These are phyloP conservation scores for Phytophthora multivora DNA, from an alignment of 352 stramenopile species.

Conservation along the genomic window DNA sequence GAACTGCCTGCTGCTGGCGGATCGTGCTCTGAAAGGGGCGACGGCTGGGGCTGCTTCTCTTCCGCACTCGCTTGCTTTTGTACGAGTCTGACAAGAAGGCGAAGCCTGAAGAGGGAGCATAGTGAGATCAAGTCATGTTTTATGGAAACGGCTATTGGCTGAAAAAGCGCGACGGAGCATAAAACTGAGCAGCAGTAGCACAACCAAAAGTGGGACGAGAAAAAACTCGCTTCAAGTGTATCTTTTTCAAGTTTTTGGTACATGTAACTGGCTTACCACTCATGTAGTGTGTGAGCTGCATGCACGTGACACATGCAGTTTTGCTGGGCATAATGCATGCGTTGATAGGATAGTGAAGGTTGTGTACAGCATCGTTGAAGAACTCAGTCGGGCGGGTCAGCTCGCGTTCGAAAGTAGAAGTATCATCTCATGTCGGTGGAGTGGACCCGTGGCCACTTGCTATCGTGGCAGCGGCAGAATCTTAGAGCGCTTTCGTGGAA, in stretches of 20 bases:
- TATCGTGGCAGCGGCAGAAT: no score
- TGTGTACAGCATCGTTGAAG: no score
- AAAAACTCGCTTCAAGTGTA: slow-evolving; percentile 6
- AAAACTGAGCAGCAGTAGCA: slow-evolving; percentile 3
- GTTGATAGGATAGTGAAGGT: no score
- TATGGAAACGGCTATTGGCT: slow-evolving; percentile 11
- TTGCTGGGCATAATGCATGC: no score
- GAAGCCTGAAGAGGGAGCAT: slow-evolving; percentile 8
- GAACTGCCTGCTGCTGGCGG: slow-evolving; percentile 1
- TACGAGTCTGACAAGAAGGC: slow-evolving; percentile 14
- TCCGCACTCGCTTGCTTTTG: slow-evolving; percentile 23
- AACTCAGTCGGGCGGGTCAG: no score
- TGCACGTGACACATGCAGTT: no score
- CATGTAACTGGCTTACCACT: no score
- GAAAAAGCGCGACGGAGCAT: slow-evolving; percentile 9
- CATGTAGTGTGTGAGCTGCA: no score
- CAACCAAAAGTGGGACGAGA: background rate
- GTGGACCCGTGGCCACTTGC: no score
- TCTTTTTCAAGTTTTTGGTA: background rate
- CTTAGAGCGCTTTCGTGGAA: no score
- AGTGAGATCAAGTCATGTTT: slow-evolving; percentile 6
- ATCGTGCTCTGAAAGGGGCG: slow-evolving; percentile 22
- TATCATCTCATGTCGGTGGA: no score
- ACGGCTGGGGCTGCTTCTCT: slow-evolving; percentile 24
- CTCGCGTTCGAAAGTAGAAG: no score